phyloP scores from a whole-genome alignment of 345 rosid species.

The Acer yangbiense region DNA sequence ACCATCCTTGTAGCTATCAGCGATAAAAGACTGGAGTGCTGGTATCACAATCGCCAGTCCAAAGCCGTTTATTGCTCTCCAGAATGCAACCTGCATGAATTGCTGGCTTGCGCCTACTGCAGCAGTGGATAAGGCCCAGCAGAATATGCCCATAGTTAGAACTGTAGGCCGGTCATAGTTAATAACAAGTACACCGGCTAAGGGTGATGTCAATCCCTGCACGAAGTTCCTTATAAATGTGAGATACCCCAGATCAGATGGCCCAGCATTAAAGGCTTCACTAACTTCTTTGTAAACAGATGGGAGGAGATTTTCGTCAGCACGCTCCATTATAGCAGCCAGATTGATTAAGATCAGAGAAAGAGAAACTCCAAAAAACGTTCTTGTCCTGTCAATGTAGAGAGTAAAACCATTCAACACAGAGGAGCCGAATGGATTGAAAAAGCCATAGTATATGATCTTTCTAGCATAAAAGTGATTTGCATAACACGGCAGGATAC shows the following conservation, averaged over 20 bases:
- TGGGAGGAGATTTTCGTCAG: constrained; percentile 94
- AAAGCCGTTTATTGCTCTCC: constrained; percentile 97
- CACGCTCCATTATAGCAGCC: constrained; percentile 95
- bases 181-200: constrained; percentile 85
- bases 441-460: neutral
- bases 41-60: constrained; percentile 97
- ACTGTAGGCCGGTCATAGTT: constrained; percentile 87
- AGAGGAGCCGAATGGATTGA: neutral
- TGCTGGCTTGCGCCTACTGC: constrained; percentile 83
- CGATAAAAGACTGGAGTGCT: constrained; percentile 92
- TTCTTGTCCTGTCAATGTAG: constrained; percentile 61
- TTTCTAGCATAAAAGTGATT: neutral
- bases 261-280: constrained; percentile 91
- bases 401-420: constrained; percentile 2
- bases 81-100: constrained; percentile 74
- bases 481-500: neutral
- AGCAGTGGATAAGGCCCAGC: constrained; percentile 97
- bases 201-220: constrained; percentile 83
- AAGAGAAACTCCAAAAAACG: constrained; percentile 76
- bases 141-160: constrained; percentile 83
- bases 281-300: constrained; percentile 98
- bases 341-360: constrained; percentile 85
- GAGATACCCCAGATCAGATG: constrained; percentile 92
- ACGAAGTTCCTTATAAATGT: constrained; percentile 95
- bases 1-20: constrained; percentile 85